Evolutionary conservation across 306 rosid species (phyloP), one percentile per base, ranked within the genome.

Genomic region (Vicia faba): DNA sequence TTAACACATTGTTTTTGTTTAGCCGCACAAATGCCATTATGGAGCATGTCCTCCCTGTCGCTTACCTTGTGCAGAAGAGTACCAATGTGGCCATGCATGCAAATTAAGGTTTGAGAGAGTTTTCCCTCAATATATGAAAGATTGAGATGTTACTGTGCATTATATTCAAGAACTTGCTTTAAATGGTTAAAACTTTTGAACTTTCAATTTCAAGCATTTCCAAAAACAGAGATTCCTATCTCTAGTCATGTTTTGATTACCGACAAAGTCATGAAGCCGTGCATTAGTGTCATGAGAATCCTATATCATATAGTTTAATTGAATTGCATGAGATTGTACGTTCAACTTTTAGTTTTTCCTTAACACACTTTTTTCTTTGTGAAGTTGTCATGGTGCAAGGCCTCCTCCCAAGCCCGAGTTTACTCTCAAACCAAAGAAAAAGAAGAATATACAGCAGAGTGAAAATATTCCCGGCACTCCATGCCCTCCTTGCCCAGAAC

Each of bases 11-110:
- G 14, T 54, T 71, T 62, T 78, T 81, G 75, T 59, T 54, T 82
- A 92, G 96, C 96, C 93, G 15, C 98, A 92, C 80, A 92, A 88
- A 86, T 92, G 98, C 81, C 98, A 92, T 77, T 92, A 92, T 74
- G 96, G 96, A 76, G 96, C 88, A 66, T 92, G 98, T 73, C 91
- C 83, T 39, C 80, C 88, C 36, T 92, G 98, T 80, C 88, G 89
- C 51, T 77, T 81, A 68, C 75, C 85, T 63, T 92, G 98, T 75
- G 91, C 75, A 15, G 89, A 83, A 78, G 96, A 88, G 70, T 92
- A 78, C 75, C 84, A 82, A 67, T 92, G 98, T 70, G 89, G 96
- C 48, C 98, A 92, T 58, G 60, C 70, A 53, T 92, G 98, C 91
- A 82, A 89, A 43, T 83, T 87, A 80, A 87, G 98, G 98, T 92